Conservation (phyloP, 1,139 yeast genomes). For the Groenewaldozyma sp. region DNA sequence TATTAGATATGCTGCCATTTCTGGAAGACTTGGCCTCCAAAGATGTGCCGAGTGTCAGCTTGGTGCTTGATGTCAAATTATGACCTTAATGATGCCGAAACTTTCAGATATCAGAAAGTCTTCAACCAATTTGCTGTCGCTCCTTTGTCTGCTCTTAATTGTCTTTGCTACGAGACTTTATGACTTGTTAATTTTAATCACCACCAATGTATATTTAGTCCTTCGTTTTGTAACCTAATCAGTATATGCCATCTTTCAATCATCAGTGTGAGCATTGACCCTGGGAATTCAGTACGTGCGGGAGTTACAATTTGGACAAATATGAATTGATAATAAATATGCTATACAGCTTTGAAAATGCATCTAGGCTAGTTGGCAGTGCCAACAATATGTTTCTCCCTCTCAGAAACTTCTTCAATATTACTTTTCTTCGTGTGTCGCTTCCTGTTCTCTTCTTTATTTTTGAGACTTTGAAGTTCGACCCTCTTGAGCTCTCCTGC, state of each 20-base stretch:
- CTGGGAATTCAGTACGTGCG: background rate
- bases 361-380: conserved; percentile 46
- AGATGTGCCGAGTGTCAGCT: conserved; percentile 58
- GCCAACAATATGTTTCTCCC: conserved; percentile 79
- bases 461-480: conserved; percentile 64
- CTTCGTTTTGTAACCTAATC: too few relatives aligned
- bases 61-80: conserved; percentile 16
- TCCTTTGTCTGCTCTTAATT: conserved; percentile 2
- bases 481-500: conserved; percentile 76
- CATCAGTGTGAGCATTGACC: background rate
- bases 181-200: too few relatives aligned
- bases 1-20: conserved; percentile 83
- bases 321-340: too few relatives aligned
- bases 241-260: background rate
- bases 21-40: conserved; percentile 68
- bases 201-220: too few relatives aligned
- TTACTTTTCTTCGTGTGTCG: conserved; percentile 66
- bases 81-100: conserved; percentile 3
- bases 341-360: too few relatives aligned
- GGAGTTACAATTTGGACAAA: too few relatives aligned
- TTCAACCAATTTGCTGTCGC: background rate
- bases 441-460: conserved; percentile 74
- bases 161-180: background rate
- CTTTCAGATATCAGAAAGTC: background rate
- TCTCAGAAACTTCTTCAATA: conserved; percentile 49